Conservation (phyloP, 345 rosid genomes). For the Citrus trifoliata region DNA sequence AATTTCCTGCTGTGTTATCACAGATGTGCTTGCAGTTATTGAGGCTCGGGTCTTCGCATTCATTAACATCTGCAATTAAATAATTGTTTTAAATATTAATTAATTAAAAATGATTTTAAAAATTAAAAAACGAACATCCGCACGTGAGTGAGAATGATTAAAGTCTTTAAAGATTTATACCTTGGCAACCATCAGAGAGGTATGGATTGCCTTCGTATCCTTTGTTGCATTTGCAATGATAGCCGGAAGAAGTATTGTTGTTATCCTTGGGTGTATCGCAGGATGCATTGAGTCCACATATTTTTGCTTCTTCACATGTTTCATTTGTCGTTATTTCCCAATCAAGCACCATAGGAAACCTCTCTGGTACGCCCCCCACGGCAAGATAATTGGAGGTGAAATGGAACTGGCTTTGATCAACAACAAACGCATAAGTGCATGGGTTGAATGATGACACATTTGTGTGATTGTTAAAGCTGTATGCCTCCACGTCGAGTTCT, state of each 20-base stretch:
- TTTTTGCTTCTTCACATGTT: neutral
- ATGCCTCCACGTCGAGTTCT: fast-evolving
- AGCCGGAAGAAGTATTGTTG: neutral
- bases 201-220: conserved; percentile 42
- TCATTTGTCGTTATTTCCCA: conserved; percentile 5
- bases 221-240: conserved; percentile 16
- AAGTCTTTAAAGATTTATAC: neutral
- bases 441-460: neutral
- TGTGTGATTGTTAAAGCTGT: neutral
- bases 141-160: neutral
- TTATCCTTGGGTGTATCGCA: conserved; percentile 6
- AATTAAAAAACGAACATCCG: too few relatives aligned
- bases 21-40: fast-evolving
- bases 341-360: conserved; percentile 14
- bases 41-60: fast-evolving
- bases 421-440: conserved; percentile 33
- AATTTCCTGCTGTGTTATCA: fast-evolving
- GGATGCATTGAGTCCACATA: conserved; percentile 6
- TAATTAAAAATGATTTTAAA: too few relatives aligned
- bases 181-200: neutral
- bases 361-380: neutral
- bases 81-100: too few relatives aligned
- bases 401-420: conserved; percentile 4
- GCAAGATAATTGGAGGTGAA: neutral
- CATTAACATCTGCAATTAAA: neutral